A percentile compares a stretch with the other conserved stretches of the same genome.
Conservation (phyloP, 257 asterid genomes). For the Solanum sitiens region DNA sequence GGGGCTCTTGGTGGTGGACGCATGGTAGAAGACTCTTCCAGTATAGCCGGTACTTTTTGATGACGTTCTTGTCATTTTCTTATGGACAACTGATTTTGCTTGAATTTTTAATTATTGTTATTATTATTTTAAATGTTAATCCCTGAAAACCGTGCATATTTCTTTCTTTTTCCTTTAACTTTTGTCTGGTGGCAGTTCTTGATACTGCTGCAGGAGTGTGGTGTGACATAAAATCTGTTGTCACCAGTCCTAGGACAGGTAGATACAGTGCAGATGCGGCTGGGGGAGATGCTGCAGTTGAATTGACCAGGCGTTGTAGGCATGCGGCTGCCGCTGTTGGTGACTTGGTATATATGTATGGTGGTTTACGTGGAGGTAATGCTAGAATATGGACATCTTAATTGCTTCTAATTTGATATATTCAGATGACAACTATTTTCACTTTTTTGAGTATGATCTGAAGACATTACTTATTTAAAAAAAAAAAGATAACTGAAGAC, state of each 20-base stretch:
- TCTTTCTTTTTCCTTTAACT: not conserved
- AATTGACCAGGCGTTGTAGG: conserved; percentile 92
- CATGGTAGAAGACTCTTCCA: conserved; percentile 99
- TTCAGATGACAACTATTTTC: not conserved
- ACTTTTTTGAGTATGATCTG: not conserved
- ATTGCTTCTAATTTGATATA: not conserved
- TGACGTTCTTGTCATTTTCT: not conserved
- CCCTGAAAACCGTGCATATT: not conserved
- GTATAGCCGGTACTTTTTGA: conserved; percentile 67
- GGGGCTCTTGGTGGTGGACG: conserved; percentile 99
- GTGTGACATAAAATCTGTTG: conserved; percentile 97
- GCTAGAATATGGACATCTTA: not conserved
- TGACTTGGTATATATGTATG: conserved; percentile 87
- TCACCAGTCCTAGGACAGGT: conserved; percentile 95
- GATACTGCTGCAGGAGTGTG: conserved; percentile 99
- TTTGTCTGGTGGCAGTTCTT: conserved; percentile 39
- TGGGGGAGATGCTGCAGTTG: conserved; percentile 98
- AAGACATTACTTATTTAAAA: not conserved
- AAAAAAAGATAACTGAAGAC: not conserved
- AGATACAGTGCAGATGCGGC: conserved; percentile 98
- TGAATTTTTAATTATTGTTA: not conserved
- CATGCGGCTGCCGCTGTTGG: conserved; percentile 99
- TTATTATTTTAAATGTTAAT: not conserved
- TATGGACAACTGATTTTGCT: not conserved
- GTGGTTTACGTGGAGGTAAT: conserved; percentile 99